phyloP scores from a whole-genome alignment of 2,329 filamentous ascomycete species.

The Apiospora koreana region DNA sequence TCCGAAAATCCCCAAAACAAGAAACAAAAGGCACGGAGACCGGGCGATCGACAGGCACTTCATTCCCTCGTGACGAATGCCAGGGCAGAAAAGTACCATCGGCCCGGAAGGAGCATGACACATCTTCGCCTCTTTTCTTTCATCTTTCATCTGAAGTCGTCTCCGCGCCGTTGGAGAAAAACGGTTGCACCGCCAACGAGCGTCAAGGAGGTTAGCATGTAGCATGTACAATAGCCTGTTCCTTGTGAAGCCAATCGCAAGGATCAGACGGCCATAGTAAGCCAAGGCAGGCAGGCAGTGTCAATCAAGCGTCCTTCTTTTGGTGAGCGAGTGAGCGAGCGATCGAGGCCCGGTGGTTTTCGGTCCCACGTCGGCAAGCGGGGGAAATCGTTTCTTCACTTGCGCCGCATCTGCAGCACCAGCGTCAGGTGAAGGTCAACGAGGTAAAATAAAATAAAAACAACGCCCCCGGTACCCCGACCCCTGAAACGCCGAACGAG shows the following conservation, averaged over 20 bases:
- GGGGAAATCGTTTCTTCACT: not conserved
- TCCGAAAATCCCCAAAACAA: not conserved
- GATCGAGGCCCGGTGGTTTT: not conserved
- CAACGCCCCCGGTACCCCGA: not conserved
- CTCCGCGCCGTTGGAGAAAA: conserved; percentile 1
- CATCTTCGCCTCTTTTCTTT: not conserved
- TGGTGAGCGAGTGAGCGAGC: not conserved
- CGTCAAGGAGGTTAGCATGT: not conserved
- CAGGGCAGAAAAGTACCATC: not conserved
- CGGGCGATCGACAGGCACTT: conserved; percentile 1
- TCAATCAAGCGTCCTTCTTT: not conserved
- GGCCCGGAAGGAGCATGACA: not conserved
- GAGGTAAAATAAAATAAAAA: not conserved
- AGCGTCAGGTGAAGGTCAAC: not conserved
- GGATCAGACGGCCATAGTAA: not conserved
- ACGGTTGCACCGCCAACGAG: not conserved
- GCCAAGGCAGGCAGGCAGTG: not conserved
- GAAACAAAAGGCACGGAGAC: not conserved
- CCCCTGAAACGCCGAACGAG: not conserved
- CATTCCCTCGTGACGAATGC: not conserved
- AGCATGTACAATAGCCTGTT: not conserved
- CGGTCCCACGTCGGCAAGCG: not conserved
- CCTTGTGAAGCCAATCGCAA: not conserved
- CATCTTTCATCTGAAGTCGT: not conserved
- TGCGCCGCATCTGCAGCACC: not conserved